Percentiles rank a stretch among this genome's conserved stretches.
phyloP scores from a whole-genome alignment of 257 asterid species.

The Voacanga thouarsii region DNA sequence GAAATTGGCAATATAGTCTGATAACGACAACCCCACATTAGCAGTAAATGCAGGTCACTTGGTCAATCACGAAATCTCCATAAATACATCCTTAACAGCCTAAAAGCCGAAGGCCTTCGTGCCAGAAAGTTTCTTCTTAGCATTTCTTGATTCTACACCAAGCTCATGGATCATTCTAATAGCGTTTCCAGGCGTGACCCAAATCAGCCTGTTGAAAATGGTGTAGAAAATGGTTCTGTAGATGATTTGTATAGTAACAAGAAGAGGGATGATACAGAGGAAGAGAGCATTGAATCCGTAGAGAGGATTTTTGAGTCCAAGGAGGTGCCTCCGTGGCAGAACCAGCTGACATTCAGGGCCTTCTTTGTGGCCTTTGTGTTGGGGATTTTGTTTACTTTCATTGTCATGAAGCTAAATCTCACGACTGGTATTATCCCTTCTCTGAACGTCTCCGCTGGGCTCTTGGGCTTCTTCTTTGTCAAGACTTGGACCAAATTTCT shows the following conservation, averaged over 20 bases:
- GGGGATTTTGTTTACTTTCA: conserved; percentile 71
- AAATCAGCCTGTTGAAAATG: conserved; percentile 2
- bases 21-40: not conserved
- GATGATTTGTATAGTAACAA: not conserved
- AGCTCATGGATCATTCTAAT: conserved; percentile 19
- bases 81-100: not conserved
- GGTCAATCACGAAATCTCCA: not conserved
- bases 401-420: conserved; percentile 85
- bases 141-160: not conserved
- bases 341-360: conserved; percentile 75
- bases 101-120: not conserved
- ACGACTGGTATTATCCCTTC: conserved; percentile 95
- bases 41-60: not conserved
- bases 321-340: conserved; percentile 86
- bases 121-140: not conserved
- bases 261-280: conserved; percentile 23
- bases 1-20: not conserved
- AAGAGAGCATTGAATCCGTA: conserved; percentile 31
- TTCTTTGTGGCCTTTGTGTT: conserved; percentile 62
- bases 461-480: conserved; percentile 87
- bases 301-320: conserved; percentile 70
- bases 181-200: conserved; percentile 19
- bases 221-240: not conserved
- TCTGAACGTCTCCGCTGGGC: conserved; percentile 87
- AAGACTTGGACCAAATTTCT: conserved; percentile 75